phyloP scores from a whole-genome alignment of 2,329 filamentous ascomycete species.

The Fusarium zealandicum region DNA sequence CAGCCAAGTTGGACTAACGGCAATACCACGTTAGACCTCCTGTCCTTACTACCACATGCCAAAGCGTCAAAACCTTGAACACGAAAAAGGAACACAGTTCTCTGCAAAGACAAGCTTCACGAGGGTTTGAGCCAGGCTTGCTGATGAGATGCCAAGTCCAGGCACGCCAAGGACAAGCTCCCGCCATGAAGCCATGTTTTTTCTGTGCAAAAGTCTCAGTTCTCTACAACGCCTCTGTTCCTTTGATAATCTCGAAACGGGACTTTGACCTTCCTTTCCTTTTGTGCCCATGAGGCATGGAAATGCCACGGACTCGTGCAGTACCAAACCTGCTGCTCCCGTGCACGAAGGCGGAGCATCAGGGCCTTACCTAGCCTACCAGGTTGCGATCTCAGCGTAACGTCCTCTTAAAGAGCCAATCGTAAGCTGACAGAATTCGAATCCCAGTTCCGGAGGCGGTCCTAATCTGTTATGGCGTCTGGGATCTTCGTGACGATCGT shows the following conservation, averaged over 20 bases:
- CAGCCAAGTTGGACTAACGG: conserved; percentile 23
- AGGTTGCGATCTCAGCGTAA: conserved; percentile 19
- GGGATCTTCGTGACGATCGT: conserved; percentile 42
- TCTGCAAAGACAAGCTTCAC: conserved; percentile 11
- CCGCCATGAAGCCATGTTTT: conserved; percentile 11
- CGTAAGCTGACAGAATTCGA: conserved; percentile 16
- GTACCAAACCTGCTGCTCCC: conserved; percentile 25
- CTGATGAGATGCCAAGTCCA: conserved; percentile 28
- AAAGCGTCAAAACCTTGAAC: conserved; percentile 11
- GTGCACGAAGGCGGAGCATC: conserved; percentile 21
- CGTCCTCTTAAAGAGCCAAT: conserved; percentile 31
- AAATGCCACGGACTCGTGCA: conserved; percentile 21
- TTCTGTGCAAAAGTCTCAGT: conserved; percentile 10
- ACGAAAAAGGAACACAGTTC: not conserved
- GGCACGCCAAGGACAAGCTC: conserved; percentile 31
- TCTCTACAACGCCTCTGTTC: conserved; percentile 14
- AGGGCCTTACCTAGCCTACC: conserved; percentile 13
- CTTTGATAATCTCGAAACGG: conserved; percentile 19
- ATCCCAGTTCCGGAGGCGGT: conserved; percentile 34
- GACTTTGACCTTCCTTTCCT: conserved; percentile 23
- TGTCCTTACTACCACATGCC: not conserved
- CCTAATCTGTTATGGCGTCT: conserved; percentile 39
- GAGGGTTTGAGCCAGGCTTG: conserved; percentile 11
- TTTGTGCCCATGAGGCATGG: conserved; percentile 10
- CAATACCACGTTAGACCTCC: conserved; percentile 15